These are phyloP conservation scores for Tylopilus vinaceipallidus DNA, from an alignment of 768 basidiomycete genomes.

Conservation along the genomic window DNA sequence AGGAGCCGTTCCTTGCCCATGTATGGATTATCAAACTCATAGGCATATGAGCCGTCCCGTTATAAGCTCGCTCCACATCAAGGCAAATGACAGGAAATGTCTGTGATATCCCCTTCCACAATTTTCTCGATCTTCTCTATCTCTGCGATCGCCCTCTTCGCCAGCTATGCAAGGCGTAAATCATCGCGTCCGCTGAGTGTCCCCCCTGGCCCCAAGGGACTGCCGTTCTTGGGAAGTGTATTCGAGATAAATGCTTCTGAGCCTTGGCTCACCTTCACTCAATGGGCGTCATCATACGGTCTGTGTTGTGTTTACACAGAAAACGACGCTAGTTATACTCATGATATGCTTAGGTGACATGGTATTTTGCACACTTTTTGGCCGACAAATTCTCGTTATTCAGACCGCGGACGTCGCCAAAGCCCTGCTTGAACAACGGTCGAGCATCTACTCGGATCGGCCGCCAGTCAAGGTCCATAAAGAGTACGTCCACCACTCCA, in stretches of 20 bases:
- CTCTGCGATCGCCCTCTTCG: slow-evolving; percentile 9
- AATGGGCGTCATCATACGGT: slow-evolving; percentile 30
- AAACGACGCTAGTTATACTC: background rate
- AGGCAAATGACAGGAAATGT: background rate
- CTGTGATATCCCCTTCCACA: slow-evolving; percentile 2
- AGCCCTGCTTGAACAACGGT: slow-evolving; percentile 37
- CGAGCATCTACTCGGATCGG: slow-evolving; percentile 37
- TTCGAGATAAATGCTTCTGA: slow-evolving; percentile 23
- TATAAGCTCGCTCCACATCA: slow-evolving; percentile 13
- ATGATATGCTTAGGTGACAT: slow-evolving; percentile 27
- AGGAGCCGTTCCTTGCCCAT: slow-evolving; percentile 8
- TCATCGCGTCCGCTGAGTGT: background rate
- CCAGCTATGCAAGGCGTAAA: slow-evolving; percentile 13
- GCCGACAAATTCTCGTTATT: slow-evolving; percentile 33
- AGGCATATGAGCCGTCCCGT: background rate
- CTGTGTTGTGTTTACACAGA: background rate
- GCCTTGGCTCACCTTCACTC: slow-evolving; percentile 36
- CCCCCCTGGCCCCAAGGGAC: slow-evolving; percentile 33
- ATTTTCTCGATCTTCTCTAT: slow-evolving; percentile 6
- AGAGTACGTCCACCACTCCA: slow-evolving; percentile 18
- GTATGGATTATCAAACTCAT: background rate
- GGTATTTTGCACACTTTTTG: slow-evolving; percentile 31
- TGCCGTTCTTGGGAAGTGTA: slow-evolving; percentile 30
- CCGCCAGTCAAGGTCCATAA: slow-evolving; percentile 29
- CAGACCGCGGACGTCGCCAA: slow-evolving; percentile 31